Conservation (phyloP, 768 basidiomycete genomes). For the Astraeus odoratus region DNA sequence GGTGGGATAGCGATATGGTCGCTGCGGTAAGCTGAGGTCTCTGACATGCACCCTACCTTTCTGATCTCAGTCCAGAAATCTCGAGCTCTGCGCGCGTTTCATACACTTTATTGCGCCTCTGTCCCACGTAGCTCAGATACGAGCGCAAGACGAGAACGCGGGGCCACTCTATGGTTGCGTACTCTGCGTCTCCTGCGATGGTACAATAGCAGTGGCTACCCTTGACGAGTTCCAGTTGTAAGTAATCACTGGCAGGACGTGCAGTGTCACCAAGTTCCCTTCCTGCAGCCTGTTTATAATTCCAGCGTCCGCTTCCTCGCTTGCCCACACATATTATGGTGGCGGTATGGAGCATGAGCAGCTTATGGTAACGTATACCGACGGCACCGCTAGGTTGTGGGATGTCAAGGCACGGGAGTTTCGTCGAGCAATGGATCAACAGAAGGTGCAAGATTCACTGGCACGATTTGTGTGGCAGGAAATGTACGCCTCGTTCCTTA, state of each 20-base stretch:
- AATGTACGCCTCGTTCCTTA: constrained; percentile 39
- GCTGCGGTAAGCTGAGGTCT: constrained; percentile 43
- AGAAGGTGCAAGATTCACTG: constrained; percentile 73
- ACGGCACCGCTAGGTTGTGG: constrained; percentile 80
- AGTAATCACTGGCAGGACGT: constrained; percentile 22
- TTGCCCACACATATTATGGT: constrained; percentile 56
- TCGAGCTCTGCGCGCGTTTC: constrained; percentile 65
- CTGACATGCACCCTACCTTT: not conserved
- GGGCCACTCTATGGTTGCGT: constrained; percentile 61
- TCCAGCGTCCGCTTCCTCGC: constrained; percentile 69
- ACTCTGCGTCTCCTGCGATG: constrained; percentile 69
- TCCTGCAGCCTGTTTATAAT: constrained; percentile 62
- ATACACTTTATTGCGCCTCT: constrained; percentile 67
- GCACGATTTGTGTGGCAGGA: constrained; percentile 67
- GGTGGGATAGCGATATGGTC: constrained; percentile 76
- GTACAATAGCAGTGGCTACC: constrained; percentile 75
- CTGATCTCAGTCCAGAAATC: constrained; percentile 35
- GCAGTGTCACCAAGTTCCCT: not conserved
- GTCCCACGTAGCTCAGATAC: constrained; percentile 47
- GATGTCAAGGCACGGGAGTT: constrained; percentile 79
- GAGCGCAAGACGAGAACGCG: constrained; percentile 35
- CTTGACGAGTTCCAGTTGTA: constrained; percentile 76
- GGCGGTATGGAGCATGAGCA: constrained; percentile 46
- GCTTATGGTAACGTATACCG: constrained; percentile 67
- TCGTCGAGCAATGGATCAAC: constrained; percentile 69